These are phyloP conservation scores for Lodderomyces pseudojiufengensis DNA, from an alignment of 1,139 yeast genomes.

Conservation along the genomic window DNA sequence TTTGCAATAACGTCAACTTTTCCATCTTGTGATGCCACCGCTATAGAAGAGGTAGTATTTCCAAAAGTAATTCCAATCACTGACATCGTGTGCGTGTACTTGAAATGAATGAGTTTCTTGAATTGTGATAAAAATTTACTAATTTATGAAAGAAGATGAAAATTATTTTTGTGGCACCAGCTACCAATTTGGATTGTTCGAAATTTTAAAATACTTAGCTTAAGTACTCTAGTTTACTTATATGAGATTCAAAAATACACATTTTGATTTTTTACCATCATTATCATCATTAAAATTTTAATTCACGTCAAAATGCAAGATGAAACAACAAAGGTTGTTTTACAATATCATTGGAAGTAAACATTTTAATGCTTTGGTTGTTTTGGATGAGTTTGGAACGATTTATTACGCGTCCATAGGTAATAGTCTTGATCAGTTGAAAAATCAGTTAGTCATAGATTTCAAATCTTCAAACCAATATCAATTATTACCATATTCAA, in stretches of 20 bases:
- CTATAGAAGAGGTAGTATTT: slow-evolving; percentile 92
- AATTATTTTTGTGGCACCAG: too few species aligned
- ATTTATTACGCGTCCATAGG: slow-evolving; percentile 24
- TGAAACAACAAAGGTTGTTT: slow-evolving; percentile 8
- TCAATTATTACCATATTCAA: slow-evolving; percentile 13
- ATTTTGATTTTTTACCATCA: too few species aligned
- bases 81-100: slow-evolving; percentile 24
- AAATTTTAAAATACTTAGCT: too few species aligned
- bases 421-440: slow-evolving; percentile 6
- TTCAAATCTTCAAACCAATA: slow-evolving; percentile 12
- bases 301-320: too few species aligned
- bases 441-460: slow-evolving; percentile 16
- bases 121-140: slow-evolving; percentile 1
- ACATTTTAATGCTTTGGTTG: slow-evolving; percentile 15
- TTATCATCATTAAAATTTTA: too few species aligned
- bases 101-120: too few species aligned
- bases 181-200: too few species aligned
- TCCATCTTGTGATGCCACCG: slow-evolving; percentile 82
- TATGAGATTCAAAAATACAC: too few species aligned
- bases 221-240: too few species aligned
- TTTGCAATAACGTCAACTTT: slow-evolving; percentile 96
- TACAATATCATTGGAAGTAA: slow-evolving; percentile 10
- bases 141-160: background rate
- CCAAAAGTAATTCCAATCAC: slow-evolving; percentile 96
- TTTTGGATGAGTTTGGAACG: slow-evolving; percentile 16